Percentiles rank a stretch among this genome's conserved stretches.
Evolutionary conservation across 192 early-diverging fungal genomes (phyloP).

Genomic region (Mortierella claussenii): DNA sequence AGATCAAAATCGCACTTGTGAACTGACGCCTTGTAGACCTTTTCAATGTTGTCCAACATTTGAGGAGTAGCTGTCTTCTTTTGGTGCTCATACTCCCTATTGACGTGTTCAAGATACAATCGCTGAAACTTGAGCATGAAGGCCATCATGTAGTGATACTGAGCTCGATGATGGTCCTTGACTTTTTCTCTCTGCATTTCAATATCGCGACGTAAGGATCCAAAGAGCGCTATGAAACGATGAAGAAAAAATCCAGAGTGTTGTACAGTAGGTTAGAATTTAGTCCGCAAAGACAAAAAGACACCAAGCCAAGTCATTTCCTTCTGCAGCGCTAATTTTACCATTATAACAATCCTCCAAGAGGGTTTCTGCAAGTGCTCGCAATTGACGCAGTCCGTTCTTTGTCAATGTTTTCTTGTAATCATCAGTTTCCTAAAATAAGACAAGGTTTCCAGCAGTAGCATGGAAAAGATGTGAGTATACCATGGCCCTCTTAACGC

Average conservation of each 20-base stretch:
- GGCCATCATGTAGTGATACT: constrained; percentile 52
- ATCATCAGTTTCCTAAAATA: constrained; percentile 38
- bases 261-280: too few species aligned
- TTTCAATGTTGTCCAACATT: constrained; percentile 3
- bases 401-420: constrained; percentile 30
- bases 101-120: constrained; percentile 22
- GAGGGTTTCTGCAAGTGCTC: constrained; percentile 34
- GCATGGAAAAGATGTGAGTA: not conserved
- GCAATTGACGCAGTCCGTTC: constrained; percentile 19
- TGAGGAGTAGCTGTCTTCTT: constrained; percentile 5
- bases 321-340: too few species aligned
- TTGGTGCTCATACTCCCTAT: constrained; percentile 10
- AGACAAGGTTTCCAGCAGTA: too few species aligned
- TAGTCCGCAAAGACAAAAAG: not conserved
- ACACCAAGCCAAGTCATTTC: not conserved
- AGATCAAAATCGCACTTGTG: constrained; percentile 51
- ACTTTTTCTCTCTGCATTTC: constrained; percentile 53
- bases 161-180: constrained; percentile 48
- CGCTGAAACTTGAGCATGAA: constrained; percentile 55
- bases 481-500: too few species aligned
- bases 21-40: constrained; percentile 6
- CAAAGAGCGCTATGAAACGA: constrained; percentile 42
- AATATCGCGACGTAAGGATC: constrained; percentile 53
- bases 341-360: constrained; percentile 61
- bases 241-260: too few species aligned